Percentiles rank a stretch among this genome's conserved stretches.
phyloP scores from a whole-genome alignment of 176 grass and related monocot species.

The Chloris gayana region DNA sequence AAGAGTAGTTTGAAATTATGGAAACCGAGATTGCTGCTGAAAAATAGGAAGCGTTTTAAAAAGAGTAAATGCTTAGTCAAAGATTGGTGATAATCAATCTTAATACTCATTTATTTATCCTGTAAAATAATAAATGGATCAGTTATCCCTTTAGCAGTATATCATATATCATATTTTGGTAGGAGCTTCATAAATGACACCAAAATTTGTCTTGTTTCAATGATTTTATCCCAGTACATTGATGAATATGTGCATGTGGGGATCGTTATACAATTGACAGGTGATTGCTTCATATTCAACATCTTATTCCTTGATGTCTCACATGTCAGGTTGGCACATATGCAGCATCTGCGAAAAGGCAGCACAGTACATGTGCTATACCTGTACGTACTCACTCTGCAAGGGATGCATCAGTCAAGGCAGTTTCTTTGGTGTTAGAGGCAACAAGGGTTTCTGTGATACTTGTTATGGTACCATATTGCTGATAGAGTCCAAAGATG shows the following conservation, averaged over 20 bases:
- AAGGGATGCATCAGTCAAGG: slow-evolving; percentile 72
- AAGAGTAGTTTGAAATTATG: background rate
- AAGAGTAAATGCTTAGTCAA: background rate
- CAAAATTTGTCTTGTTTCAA: slow-evolving; percentile 10
- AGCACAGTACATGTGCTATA: slow-evolving; percentile 90
- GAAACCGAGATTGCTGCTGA: background rate
- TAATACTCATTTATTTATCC: background rate
- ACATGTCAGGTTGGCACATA: slow-evolving; percentile 91
- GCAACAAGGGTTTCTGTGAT: slow-evolving; percentile 91
- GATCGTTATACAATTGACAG: background rate
- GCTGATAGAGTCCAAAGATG: slow-evolving; percentile 81
- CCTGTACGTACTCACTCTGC: slow-evolving; percentile 94
- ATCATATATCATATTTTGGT: slow-evolving; percentile 16
- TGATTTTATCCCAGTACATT: slow-evolving; percentile 12
- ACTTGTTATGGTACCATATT: slow-evolving; percentile 85
- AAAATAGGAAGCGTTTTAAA: slow-evolving; percentile 14
- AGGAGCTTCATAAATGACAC: background rate
- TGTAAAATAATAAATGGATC: slow-evolving; percentile 13
- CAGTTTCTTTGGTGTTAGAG: slow-evolving; percentile 89
- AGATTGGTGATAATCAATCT: background rate
- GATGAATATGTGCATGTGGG: background rate
- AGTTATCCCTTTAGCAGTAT: slow-evolving; percentile 16
- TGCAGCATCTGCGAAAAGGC: slow-evolving; percentile 93
- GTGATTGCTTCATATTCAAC: slow-evolving; percentile 4
- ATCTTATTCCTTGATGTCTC: slow-evolving; percentile 40